These are phyloP conservation scores for Termitomyces sp. DNA, from an alignment of 1,284 basidiomycete species.

Conservation along the genomic window DNA sequence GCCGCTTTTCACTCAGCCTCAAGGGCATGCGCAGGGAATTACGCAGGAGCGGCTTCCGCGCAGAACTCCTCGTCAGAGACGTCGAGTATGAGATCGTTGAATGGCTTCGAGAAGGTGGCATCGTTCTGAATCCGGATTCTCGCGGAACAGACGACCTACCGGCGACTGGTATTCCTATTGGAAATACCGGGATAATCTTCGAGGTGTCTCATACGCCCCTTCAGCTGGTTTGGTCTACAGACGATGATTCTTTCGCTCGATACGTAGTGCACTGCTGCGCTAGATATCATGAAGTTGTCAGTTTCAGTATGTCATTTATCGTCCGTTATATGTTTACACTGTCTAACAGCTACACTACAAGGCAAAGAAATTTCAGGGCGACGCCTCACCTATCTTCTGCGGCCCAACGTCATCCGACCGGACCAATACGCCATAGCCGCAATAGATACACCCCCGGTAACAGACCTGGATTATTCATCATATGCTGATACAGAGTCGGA, in stretches of 20 bases:
- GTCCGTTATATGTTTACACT: background rate
- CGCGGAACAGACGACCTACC: conserved; percentile 20
- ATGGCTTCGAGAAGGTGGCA: conserved; percentile 59
- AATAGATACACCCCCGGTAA: conserved; percentile 68
- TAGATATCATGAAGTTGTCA: conserved; percentile 70
- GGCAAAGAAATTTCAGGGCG: conserved; percentile 62
- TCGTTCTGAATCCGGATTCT: conserved; percentile 48
- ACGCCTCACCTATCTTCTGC: conserved; percentile 71
- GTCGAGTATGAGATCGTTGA: conserved; percentile 58
- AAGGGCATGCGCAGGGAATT: conserved; percentile 69
- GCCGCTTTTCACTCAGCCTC: conserved; percentile 68
- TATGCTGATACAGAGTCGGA: conserved; percentile 49
- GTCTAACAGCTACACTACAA: conserved; percentile 22
- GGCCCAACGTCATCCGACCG: conserved; percentile 65
- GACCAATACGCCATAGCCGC: conserved; percentile 36
- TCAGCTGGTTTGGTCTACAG: conserved; percentile 65
- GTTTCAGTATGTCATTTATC: conserved; percentile 58
- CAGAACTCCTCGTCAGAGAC: conserved; percentile 55
- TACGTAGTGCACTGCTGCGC: conserved; percentile 80
- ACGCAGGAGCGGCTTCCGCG: conserved; percentile 53
- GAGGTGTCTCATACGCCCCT: conserved; percentile 63
- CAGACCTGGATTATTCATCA: conserved; percentile 57
- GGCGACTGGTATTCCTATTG: conserved; percentile 41
- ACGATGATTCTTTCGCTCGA: conserved; percentile 64
- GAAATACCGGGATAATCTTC: conserved; percentile 46